Evolutionary conservation across 1,284 basidiomycete species (phyloP), one percentile per base, ranked within the genome.

Genomic region (Papiliotrema laurentii): DNA sequence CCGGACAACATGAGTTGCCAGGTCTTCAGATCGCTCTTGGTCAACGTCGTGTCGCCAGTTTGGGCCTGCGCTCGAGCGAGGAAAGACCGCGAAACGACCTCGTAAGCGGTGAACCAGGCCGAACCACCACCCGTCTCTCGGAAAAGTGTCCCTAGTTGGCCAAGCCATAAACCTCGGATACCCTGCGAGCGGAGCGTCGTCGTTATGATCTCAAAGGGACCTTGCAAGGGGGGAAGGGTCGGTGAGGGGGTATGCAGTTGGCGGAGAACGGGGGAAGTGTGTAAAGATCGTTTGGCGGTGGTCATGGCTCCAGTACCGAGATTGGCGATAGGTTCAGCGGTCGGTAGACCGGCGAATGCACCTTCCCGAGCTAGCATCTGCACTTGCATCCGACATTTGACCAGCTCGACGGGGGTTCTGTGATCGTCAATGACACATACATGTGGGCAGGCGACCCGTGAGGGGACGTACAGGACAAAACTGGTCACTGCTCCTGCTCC

Each of bases 301-400:
- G 43, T 11, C 16, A 16, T 19, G 34, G 34, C 21, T 6, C 16
- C 16, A 54, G 42, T 56, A 63, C 53, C 65, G 68, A 61, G 38
- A 56, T 46, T 47, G 51, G 59, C 27, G 64, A 58, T 45, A 54
- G 56, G 64, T 50, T 48, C 66, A 48, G 27, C 28, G 40, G 45
- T 43, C 55, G 45, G 50, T 27, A 74, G 64, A 7, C n/a, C 38
- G 4, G 59, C 59, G 16, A 68, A 59, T 9, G 61, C 51, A 16
- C 69, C 67, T 63, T 76, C 76, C 4, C 76, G 59, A 37, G 79
- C 75, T 34, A 89, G 79, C 81, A 90, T 87, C 72, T 93, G 89
- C 3, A 93, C 89, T 76, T 94, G 94, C 89, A 93, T 92, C 66
- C 89, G 86, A 73, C 89, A 93, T 76, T 94, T 94, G 60, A 94